These are phyloP conservation scores for Kalmanozyma brasiliensis DNA, from an alignment of 1,284 basidiomycete genomes.

Conservation along the genomic window DNA sequence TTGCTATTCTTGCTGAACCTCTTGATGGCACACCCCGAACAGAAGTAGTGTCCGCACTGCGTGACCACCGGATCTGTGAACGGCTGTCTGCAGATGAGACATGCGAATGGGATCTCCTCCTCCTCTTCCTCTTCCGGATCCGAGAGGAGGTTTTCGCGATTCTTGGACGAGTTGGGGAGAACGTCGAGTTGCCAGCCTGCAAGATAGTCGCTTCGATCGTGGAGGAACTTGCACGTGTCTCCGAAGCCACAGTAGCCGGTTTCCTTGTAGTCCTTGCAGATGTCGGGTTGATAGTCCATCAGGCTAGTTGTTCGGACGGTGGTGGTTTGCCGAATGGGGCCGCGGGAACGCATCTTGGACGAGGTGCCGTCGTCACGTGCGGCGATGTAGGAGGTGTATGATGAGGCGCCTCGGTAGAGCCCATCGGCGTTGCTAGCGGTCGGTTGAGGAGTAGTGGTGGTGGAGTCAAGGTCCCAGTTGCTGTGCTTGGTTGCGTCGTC, in stretches of 20 bases:
- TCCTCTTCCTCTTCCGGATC: constrained; percentile 69
- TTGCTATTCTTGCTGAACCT: constrained; percentile 93
- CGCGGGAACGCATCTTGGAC: constrained; percentile 81
- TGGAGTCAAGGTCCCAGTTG: constrained; percentile 70
- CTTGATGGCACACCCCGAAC: constrained; percentile 88
- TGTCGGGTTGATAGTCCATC: constrained; percentile 97
- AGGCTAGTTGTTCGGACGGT: constrained; percentile 96
- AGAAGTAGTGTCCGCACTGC: constrained; percentile 96
- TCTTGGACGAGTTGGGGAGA: constrained; percentile 56
- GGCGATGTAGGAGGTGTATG: constrained; percentile 80
- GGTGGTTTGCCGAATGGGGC: constrained; percentile 68
- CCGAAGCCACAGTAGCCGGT: constrained; percentile 99
- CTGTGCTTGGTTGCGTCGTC: constrained; percentile 68
- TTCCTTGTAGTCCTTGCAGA: constrained; percentile 99
- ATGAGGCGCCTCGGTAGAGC: constrained; percentile 84
- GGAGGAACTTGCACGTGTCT: constrained; percentile 85
- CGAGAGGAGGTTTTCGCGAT: constrained; percentile 42
- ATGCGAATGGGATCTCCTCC: constrained; percentile 96
- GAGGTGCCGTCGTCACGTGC: constrained; percentile 77
- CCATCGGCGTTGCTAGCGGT: constrained; percentile 76
- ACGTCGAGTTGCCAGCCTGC: constrained; percentile 90
- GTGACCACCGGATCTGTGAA: constrained; percentile 96
- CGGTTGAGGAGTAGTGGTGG: constrained; percentile 1
- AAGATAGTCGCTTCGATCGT: constrained; percentile 79
- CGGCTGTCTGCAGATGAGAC: constrained; percentile 91